Percentiles rank a stretch among this genome's conserved stretches.
Conservation (phyloP, 257 asterid species). For the Capsicum baccatum region DNA sequence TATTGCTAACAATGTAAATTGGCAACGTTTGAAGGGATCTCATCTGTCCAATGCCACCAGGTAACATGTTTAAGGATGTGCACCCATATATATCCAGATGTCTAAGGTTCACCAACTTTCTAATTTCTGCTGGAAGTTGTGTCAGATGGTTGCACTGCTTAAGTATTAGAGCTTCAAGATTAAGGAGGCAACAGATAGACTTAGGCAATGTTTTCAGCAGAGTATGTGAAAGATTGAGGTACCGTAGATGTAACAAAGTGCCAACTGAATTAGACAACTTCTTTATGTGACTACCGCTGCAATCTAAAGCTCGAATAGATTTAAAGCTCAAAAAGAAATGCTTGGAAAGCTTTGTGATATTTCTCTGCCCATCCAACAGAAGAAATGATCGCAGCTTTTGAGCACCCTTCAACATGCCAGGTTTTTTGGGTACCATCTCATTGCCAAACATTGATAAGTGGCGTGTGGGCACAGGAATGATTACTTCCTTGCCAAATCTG, state of each 20-base stretch:
- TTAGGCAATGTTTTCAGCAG: constrained; percentile 23
- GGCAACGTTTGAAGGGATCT: constrained; percentile 28
- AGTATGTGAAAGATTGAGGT: constrained; percentile 31
- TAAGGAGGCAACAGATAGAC: constrained; percentile 26
- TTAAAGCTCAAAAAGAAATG: constrained; percentile 25
- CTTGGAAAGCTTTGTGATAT: background rate
- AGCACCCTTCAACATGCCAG: constrained; percentile 10
- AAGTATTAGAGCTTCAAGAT: constrained; percentile 25
- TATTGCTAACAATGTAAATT: constrained; percentile 11
- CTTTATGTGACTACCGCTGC: constrained; percentile 19
- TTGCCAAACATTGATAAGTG: constrained; percentile 23
- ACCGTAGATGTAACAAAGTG: constrained; percentile 29
- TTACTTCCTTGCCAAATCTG: constrained; percentile 1
- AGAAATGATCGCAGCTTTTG: constrained; percentile 27
- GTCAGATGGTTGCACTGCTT: constrained; percentile 21
- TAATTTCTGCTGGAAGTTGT: constrained; percentile 17
- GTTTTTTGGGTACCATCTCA: constrained; percentile 3
- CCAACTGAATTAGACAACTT: constrained; percentile 21
- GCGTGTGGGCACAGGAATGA: constrained; percentile 13
- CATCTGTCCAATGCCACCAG: constrained; percentile 30
- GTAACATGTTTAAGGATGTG: constrained; percentile 3
- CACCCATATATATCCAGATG: constrained; percentile 29
- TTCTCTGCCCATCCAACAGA: constrained; percentile 13
- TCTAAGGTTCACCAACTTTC: constrained; percentile 30
- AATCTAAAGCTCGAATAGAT: constrained; percentile 29